phyloP scores from a whole-genome alignment of 2,329 filamentous ascomycete genomes.

The Xylariaceae sp. region DNA sequence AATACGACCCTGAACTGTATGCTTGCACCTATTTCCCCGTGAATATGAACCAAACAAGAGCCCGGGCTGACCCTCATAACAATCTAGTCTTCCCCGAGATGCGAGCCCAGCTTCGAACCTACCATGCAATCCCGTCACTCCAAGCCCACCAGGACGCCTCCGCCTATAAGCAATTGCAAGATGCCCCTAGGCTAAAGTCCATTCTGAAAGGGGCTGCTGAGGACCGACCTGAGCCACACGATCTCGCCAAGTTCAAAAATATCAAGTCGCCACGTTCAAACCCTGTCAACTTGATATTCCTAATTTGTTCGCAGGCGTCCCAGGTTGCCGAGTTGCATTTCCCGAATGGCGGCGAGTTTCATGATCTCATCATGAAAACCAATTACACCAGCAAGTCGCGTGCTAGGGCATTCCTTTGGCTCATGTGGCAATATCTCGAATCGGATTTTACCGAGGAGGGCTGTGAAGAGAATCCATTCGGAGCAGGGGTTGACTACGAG shows the following conservation, averaged over 20 bases:
- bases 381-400: constrained; percentile 76
- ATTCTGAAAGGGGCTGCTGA: constrained; percentile 96
- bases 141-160: constrained; percentile 93
- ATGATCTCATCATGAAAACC: constrained; percentile 91
- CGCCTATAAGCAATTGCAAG: constrained; percentile 95
- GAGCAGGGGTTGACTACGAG: constrained; percentile 61
- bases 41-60: neutral
- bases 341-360: constrained; percentile 78
- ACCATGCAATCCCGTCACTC: constrained; percentile 93
- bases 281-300: constrained; percentile 93
- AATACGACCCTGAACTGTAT: constrained; percentile 97
- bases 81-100: constrained; percentile 86
- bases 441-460: constrained; percentile 89
- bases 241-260: constrained; percentile 74
- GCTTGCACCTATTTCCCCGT: constrained; percentile 29
- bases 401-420: constrained; percentile 86
- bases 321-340: constrained; percentile 95
- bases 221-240: constrained; percentile 76
- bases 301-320: constrained; percentile 81
- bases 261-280: constrained; percentile 71
- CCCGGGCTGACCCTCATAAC: constrained; percentile 6
- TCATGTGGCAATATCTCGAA: constrained; percentile 99
- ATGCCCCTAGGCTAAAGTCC: constrained; percentile 91
- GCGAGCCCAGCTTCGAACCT: constrained; percentile 94
- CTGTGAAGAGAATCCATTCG: constrained; percentile 87